These are phyloP conservation scores for Calonectria multiphialidica DNA, from an alignment of 2,329 filamentous ascomycete genomes.

Conservation along the genomic window DNA sequence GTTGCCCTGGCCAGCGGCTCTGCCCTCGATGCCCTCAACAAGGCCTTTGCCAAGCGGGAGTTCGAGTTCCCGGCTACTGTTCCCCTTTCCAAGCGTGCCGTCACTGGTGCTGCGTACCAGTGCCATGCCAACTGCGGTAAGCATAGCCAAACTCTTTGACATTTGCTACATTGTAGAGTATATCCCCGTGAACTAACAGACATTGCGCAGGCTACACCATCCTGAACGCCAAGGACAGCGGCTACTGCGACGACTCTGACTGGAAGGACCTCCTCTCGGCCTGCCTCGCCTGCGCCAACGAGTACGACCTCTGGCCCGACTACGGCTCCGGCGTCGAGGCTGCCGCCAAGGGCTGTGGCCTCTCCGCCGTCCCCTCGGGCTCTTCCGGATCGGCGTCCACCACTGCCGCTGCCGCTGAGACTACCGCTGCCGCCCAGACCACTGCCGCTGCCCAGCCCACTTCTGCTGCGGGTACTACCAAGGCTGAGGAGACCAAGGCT, in stretches of 20 bases:
- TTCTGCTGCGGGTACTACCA: constrained; percentile 8
- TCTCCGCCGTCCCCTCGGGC: constrained; percentile 40
- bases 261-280: constrained; percentile 57
- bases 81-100: constrained; percentile 57
- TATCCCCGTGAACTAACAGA: not conserved
- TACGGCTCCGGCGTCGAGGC: constrained; percentile 53
- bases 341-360: constrained; percentile 52
- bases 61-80: constrained; percentile 46
- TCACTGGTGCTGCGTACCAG: constrained; percentile 53
- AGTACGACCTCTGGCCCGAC: constrained; percentile 57
- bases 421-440: constrained; percentile 14
- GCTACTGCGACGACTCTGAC: constrained; percentile 48
- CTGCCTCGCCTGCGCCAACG: constrained; percentile 59
- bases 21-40: constrained; percentile 24
- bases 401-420: constrained; percentile 25
- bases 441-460: constrained; percentile 10
- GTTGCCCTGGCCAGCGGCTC: constrained; percentile 41
- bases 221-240: constrained; percentile 36
- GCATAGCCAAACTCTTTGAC: constrained; percentile 26
- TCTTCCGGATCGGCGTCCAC: constrained; percentile 24
- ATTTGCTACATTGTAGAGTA: too few species aligned
- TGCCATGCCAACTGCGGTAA: constrained; percentile 65
- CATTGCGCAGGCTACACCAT: constrained; percentile 45
- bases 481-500: not conserved
- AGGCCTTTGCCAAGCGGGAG: constrained; percentile 29